Base-by-base conservation (phyloP, 2,329 filamentous ascomycete genomes). In the Drechslera avenae region DNA sequence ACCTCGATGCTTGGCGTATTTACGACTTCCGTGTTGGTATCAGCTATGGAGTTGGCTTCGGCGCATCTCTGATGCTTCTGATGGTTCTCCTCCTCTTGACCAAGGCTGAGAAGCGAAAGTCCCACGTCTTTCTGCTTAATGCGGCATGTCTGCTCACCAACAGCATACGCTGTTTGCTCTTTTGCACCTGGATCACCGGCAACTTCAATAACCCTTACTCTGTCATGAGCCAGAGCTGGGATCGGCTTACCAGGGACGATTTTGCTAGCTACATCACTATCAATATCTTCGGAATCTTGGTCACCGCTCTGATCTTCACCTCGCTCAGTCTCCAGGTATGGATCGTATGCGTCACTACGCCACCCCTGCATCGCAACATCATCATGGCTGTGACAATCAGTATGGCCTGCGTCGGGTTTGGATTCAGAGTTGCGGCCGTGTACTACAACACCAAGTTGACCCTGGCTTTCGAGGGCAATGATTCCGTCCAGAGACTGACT, bases 1-100 rank as follows among this genome's bases (percentile, higher is more conserved):
- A 72, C 3, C 52, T 87, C 32, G 71, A 84, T 58, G 46, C 55
- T 3, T 78, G 77, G 41, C 70, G 79, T 46, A 69, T 75, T 50
- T 81, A 81, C 65, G 77, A 76, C 52, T 70, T 78, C 50, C 73
- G 74, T 7, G 66, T 79, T 30, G 78, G 73, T 67, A 84, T 89
- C 77, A 87, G 86, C 73, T 90, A 87, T 68, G 86, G 83, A 44
- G 75, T 81, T 14, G 89, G 93, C 69, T 79, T 91, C 43, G 90
- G 90, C 23, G 84, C 87, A 18, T 84, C 83, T 39, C 57, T 86
- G 50, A 74, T 87, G 53, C 82, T 91, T 64, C 76, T 92, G 14
- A 60, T 87, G 35, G 78, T 88, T 23, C 76, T 92, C 2, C 74
- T 91, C 9, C 74, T 87, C 50, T 80, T 92, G 70, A 91, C 89